phyloP scores from a whole-genome alignment of 768 basidiomycete species.

The Lentinula aciculospora region DNA sequence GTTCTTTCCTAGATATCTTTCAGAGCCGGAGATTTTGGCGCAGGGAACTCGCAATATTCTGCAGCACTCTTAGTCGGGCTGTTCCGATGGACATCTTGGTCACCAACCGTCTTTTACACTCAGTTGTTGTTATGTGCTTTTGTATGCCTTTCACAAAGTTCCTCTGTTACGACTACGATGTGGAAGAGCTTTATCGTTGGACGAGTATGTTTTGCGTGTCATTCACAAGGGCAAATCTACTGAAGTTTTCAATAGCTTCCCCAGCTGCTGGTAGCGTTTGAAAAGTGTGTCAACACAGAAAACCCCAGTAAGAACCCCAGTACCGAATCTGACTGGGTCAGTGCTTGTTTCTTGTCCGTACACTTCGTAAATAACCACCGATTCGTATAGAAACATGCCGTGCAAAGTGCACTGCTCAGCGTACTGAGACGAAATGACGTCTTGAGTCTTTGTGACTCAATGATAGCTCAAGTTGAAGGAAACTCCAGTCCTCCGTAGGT shows the following conservation, averaged over 20 bases:
- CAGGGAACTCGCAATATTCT: slow-evolving; percentile 49
- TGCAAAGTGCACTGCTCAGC: slow-evolving; percentile 46
- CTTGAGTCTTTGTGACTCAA: slow-evolving; percentile 46
- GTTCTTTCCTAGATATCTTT: slow-evolving; percentile 43
- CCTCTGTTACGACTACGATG: slow-evolving; percentile 29
- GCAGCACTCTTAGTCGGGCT: slow-evolving; percentile 49
- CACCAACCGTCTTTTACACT: slow-evolving; percentile 58
- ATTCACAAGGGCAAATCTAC: background rate
- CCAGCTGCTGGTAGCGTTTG: slow-evolving; percentile 48
- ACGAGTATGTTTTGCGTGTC: slow-evolving; percentile 45
- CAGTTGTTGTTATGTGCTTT: slow-evolving; percentile 63
- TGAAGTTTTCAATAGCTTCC: slow-evolving; percentile 44
- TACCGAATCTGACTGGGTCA: slow-evolving; percentile 54
- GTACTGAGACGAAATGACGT: slow-evolving; percentile 44
- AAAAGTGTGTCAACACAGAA: slow-evolving; percentile 40
- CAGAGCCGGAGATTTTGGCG: slow-evolving; percentile 56
- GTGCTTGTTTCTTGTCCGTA: slow-evolving; percentile 12
- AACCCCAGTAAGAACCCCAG: slow-evolving; percentile 49
- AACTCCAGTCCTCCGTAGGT: slow-evolving; percentile 19
- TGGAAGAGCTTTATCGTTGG: slow-evolving; percentile 74
- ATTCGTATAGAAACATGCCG: slow-evolving; percentile 25
- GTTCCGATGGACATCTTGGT: slow-evolving; percentile 60
- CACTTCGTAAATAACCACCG: slow-evolving; percentile 1
- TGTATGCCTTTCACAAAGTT: slow-evolving; percentile 53
- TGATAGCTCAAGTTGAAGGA: slow-evolving; percentile 27